Percentiles rank a stretch among this genome's conserved stretches.
These are phyloP conservation scores for Hysterangium stoloniferum DNA, from an alignment of 768 basidiomycete species.

Conservation along the genomic window DNA sequence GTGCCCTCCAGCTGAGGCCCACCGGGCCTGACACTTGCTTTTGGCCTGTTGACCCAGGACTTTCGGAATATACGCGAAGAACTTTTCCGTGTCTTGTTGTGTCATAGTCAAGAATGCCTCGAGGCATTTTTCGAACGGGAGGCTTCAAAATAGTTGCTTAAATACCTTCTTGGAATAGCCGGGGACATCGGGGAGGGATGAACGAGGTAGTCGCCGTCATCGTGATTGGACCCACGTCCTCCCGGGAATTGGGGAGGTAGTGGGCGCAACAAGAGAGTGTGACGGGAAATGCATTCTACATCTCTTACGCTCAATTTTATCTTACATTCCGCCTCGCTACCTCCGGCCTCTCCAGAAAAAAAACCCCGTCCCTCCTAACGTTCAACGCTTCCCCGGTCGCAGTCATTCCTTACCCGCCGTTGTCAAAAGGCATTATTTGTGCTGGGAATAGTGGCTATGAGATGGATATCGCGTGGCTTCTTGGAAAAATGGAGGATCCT, in stretches of 20 bases:
- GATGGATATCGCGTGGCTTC: too few relatives aligned
- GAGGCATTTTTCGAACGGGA: constrained; percentile 86
- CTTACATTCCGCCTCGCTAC: too few relatives aligned
- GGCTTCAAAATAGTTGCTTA: constrained; percentile 79
- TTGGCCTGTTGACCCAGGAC: constrained; percentile 60
- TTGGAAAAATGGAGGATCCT: too few relatives aligned
- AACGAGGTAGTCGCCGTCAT: constrained; percentile 1
- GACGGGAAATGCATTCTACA: constrained; percentile 22
- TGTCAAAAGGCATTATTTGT: too few relatives aligned
- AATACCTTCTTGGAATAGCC: constrained; percentile 78
- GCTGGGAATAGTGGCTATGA: too few relatives aligned
- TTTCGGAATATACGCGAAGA: constrained; percentile 74
- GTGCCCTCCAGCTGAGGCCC: constrained; percentile 54
- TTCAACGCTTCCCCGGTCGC: too few relatives aligned
- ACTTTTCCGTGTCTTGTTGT: constrained; percentile 96
- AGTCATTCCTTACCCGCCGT: too few relatives aligned
- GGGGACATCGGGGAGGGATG: constrained; percentile 26
- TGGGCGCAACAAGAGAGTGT: constrained; percentile 15
- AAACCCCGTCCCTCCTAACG: too few relatives aligned
- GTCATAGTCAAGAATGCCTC: constrained; percentile 93
- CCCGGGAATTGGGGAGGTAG: too few relatives aligned
- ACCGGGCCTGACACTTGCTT: constrained; percentile 32
- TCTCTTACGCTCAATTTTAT: too few relatives aligned
- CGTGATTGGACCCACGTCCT: constrained; percentile 21
- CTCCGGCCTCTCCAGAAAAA: too few relatives aligned